Base-by-base conservation (phyloP, 345 rosid genomes). In the Rhodamnia rubescens region DNA sequence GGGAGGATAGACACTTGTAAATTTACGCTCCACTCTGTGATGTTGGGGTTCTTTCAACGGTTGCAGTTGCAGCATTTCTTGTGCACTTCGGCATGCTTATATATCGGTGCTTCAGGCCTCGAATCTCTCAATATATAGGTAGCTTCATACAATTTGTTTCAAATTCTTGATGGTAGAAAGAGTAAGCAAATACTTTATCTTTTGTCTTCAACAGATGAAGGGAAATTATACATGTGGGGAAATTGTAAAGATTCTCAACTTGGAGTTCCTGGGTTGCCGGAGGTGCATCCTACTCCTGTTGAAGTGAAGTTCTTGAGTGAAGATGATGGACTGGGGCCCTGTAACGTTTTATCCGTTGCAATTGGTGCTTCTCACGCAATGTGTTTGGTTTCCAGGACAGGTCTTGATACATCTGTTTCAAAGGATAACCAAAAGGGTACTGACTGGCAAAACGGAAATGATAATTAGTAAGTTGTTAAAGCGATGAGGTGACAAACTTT, bases 151-250 rank as follows among this genome's bases (percentile, higher is more conserved):
- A 69, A 36, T 69, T 32, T 18, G 47, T 36, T 69, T 42, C 18
- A 69, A 69, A 36, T 69, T 21, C 24, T 69, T 69, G 80, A 69
- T 9, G 80, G 82, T 32, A 74, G 24, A 27, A 44, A 51, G 13
- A 81, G 53, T 85, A 86, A 22, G 53, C n/a, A 57, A 56, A 53
- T 69, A 69, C 22, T 69, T 9, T 20, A 24, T 47, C 27, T 32
- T 78, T 58, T 32, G 61, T 84, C 51, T 52, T 85, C 11, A 52
- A 88, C 92, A 96, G 98, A 94, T 86, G 87, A 87, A 89, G 98
- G 98, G 83, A 92, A 95, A 87, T 87, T 97, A 81, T 95, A 92
- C 92, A 93, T 93, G 98, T 97, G 99, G 98, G 98, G 99, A 92
- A 97, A 96, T 88, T 91, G 93, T 85, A 93, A 91, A 91, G 99